Evolutionary conservation across 2,329 filamentous ascomycete species (phyloP).

Genomic region (Ophiostoma piceae): DNA sequence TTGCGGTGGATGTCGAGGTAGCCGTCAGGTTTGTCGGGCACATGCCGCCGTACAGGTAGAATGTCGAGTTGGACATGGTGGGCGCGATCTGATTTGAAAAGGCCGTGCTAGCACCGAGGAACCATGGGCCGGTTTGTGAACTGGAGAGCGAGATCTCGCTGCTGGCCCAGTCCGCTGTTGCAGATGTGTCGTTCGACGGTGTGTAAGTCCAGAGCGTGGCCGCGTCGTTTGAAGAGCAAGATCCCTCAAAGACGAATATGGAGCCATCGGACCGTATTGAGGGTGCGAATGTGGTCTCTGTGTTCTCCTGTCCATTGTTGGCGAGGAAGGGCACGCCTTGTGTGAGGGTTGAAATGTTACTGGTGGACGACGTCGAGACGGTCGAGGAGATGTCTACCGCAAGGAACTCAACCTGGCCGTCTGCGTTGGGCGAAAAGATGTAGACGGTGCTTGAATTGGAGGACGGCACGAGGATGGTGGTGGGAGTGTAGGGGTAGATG

Average conservation of each 20-base stretch:
- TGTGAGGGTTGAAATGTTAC: slow-evolving; percentile 46
- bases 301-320: slow-evolving; percentile 34
- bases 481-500: slow-evolving; percentile 69
- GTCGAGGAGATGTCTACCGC: slow-evolving; percentile 60
- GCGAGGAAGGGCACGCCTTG: slow-evolving; percentile 58
- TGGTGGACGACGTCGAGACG: slow-evolving; percentile 43
- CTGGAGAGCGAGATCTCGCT: slow-evolving; percentile 11
- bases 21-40: slow-evolving; percentile 48
- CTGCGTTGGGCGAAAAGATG: slow-evolving; percentile 56
- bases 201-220: slow-evolving; percentile 62
- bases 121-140: slow-evolving; percentile 40
- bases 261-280: slow-evolving; percentile 62
- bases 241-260: slow-evolving; percentile 68
- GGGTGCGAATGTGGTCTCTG: slow-evolving; percentile 59
- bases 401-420: slow-evolving; percentile 47
- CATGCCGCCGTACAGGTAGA: slow-evolving; percentile 88
- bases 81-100: slow-evolving; percentile 61
- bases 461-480: slow-evolving; percentile 59
- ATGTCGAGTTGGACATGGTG: slow-evolving; percentile 46
- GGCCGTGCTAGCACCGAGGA: slow-evolving; percentile 54
- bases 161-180: slow-evolving; percentile 16
- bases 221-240: slow-evolving; percentile 49
- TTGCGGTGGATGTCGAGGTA: slow-evolving; percentile 26
- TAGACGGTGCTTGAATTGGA: slow-evolving; percentile 53
- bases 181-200: background rate